A percentile compares a stretch with the other conserved stretches of the same genome.
phyloP scores from a whole-genome alignment of 148 eudicot genomes.

The Tetragonia tetragonoides region DNA sequence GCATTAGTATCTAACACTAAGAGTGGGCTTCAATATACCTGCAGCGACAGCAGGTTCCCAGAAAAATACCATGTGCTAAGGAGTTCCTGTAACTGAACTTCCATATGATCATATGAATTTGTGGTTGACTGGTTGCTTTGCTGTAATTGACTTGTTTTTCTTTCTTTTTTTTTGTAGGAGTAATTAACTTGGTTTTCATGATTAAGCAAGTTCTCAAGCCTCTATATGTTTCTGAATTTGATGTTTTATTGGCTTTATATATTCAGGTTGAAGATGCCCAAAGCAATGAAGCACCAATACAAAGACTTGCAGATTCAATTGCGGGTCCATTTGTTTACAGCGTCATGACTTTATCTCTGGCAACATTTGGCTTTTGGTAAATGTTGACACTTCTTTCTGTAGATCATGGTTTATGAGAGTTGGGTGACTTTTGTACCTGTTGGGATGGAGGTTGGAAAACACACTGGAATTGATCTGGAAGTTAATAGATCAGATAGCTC shows the following conservation, averaged over 20 bases:
- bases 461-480: slow-evolving; percentile 5
- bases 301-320: slow-evolving; percentile 92
- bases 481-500: not conserved
- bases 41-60: not conserved
- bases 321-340: slow-evolving; percentile 95
- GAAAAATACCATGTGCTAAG: not conserved
- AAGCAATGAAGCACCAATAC: slow-evolving; percentile 97
- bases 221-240: not conserved
- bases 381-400: slow-evolving; percentile 16
- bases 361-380: slow-evolving; percentile 93
- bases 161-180: not conserved
- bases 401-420: not conserved
- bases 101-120: no score
- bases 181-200: no score
- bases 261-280: slow-evolving; percentile 96
- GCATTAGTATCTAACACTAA: not conserved
- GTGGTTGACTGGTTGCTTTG: no score
- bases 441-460: not conserved
- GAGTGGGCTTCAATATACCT: not conserved
- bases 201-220: no score
- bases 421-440: not conserved
- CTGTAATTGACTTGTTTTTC: not conserved
- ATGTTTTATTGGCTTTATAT: slow-evolving; percentile 7
- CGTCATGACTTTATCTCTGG: slow-evolving; percentile 80
- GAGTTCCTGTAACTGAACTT: not conserved